Evolutionary conservation across 768 basidiomycete species (phyloP), one percentile per base, ranked within the genome.

Genomic region (Podaxis sp.): DNA sequence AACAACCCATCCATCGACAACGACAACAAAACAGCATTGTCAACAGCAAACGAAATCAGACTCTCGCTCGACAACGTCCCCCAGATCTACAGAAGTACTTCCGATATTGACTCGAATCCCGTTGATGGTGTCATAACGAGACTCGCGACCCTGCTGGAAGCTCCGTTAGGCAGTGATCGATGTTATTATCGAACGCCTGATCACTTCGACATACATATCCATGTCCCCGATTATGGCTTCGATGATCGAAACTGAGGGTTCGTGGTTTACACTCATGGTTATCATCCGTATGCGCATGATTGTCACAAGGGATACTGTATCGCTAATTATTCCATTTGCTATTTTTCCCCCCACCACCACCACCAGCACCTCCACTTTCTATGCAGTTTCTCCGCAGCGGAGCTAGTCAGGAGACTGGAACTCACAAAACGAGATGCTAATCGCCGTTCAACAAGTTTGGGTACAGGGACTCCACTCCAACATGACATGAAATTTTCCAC

Each of bases 71-170:
- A 56, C 46, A 37, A 33, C 33, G n/a, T 33, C 30, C 33, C 48
- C 33, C 48, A 50, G 48, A 58, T 49, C 57, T 37, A 4, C 26
- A 38, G 17, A 57, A 13, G 24, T 44, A 24, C 26, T 40, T 22
- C 58, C 24, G 37, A 60, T 51, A 50, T 52, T 60, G 49, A 26
- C 22, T 55, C 22, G 53, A 55, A 26, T 22, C 8, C 4, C 8
- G 44, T 48, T 58, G 57, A 58, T 58, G 37, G 17, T 56, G 54
- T 40, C 54, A 56, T 38, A 40, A 41, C 49, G 10, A 56, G 54
- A 22, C 26, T 3, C 10, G 5, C n/a, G 54, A 38, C 54, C 54
- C 37, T 56, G 54, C 22, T 56, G 54, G 54, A 56, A 56, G 37
- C 55, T 4, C 12, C 22, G 11, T 56, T n/a, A 26, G 24, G 55